phyloP scores from a whole-genome alignment of 2,329 filamentous ascomycete genomes.

The Mollisia scopiformis region DNA sequence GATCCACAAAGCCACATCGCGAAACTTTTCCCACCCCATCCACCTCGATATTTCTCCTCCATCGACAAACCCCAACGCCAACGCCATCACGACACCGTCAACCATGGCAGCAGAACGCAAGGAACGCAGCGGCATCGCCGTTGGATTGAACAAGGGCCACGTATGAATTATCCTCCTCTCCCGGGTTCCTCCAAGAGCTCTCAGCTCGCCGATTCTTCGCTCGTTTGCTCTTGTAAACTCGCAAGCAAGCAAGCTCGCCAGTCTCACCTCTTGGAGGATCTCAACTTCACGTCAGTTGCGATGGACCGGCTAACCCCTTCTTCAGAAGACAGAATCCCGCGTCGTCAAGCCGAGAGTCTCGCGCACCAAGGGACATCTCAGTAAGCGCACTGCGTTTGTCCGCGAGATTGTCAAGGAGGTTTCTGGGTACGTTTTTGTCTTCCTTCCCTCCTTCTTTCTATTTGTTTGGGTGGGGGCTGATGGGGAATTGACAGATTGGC shows the following conservation, averaged over 20 bases:
- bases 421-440: conserved; percentile 70
- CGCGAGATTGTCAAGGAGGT: conserved; percentile 98
- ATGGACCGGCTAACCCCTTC: conserved; percentile 51
- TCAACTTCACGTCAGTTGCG: conserved; percentile 44
- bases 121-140: conserved; percentile 60
- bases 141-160: conserved; percentile 67
- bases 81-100: background rate
- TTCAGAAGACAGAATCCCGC: conserved; percentile 82
- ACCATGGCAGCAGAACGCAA: conserved; percentile 60
- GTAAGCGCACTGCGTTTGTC: conserved; percentile 96
- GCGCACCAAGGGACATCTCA: conserved; percentile 91
- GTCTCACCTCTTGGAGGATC: conserved; percentile 78
- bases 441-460: background rate
- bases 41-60: too few relatives aligned
- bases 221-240: background rate
- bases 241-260: conserved; percentile 14
- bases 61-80: conserved; percentile 5
- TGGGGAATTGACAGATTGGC: conserved; percentile 63
- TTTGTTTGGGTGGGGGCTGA: background rate
- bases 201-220: too few relatives aligned
- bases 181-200: too few relatives aligned
- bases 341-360: conserved; percentile 78
- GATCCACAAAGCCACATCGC: conserved; percentile 5
- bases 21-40: conserved; percentile 8
- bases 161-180: conserved; percentile 52